Evolutionary conservation across 305 asterid species (phyloP).

Genomic region (Nicotiana rustica): DNA sequence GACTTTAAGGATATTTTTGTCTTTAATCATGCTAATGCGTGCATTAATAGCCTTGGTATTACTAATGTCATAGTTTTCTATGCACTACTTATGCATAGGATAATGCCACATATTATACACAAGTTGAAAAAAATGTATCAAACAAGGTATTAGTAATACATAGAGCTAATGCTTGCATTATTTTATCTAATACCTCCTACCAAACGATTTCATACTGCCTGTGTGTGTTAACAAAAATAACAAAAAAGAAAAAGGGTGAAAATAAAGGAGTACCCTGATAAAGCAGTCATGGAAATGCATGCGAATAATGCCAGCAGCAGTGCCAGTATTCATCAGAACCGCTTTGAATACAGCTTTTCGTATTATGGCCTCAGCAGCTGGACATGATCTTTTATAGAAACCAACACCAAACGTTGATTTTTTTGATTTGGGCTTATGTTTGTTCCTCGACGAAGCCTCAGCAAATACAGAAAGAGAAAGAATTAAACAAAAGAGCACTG

Average conservation of each 20-base stretch:
- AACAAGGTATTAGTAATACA: too few relatives aligned
- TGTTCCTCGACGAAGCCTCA: conserved; percentile 13
- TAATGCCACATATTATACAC: too few relatives aligned
- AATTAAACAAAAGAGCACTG: conserved; percentile 36
- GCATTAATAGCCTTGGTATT: too few relatives aligned
- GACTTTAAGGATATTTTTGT: too few relatives aligned
- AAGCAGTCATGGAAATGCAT: conserved; percentile 66
- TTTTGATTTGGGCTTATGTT: conserved; percentile 12
- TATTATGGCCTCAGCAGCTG: conserved; percentile 50
- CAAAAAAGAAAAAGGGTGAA: neutral
- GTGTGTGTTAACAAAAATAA: too few relatives aligned
- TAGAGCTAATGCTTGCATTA: too few relatives aligned
- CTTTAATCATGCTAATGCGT: too few relatives aligned
- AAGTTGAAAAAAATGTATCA: too few relatives aligned
- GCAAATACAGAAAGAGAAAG: conserved; percentile 32
- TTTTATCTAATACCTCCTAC: too few relatives aligned
- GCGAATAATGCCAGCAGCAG: conserved; percentile 55
- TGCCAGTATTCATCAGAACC: conserved; percentile 42
- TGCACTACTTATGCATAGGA: too few relatives aligned
- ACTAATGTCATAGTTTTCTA: too few relatives aligned
- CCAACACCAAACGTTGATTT: conserved; percentile 43
- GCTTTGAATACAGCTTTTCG: conserved; percentile 47
- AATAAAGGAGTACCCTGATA: conserved; percentile 46
- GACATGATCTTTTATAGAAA: conserved; percentile 46
- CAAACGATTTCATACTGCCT: too few relatives aligned